A percentile compares a stretch with the other conserved stretches of the same genome.
Conservation (phyloP, 1,139 yeast species). For the Pichia norvegensis region DNA sequence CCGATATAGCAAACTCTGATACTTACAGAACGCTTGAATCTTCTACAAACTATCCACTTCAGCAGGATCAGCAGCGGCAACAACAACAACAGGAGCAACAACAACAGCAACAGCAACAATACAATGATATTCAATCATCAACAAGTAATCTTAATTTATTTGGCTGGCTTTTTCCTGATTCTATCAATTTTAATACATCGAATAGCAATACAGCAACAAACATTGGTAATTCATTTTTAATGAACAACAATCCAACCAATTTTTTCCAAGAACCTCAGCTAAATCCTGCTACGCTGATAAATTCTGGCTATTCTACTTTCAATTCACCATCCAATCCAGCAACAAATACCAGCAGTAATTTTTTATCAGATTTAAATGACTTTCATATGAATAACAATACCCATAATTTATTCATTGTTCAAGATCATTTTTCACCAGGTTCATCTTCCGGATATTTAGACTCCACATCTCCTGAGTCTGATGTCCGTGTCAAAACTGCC, state of each 20-base stretch:
- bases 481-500: neutral
- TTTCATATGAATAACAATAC: constrained; percentile 20
- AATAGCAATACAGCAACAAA: neutral
- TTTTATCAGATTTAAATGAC: constrained; percentile 20
- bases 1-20: neutral
- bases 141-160: constrained; percentile 16
- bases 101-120: neutral
- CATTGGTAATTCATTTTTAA: neutral
- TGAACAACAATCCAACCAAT: neutral
- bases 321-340: neutral
- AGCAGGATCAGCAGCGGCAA: neutral
- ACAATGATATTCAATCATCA: neutral
- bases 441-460: constrained; percentile 11
- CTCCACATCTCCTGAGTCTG: constrained; percentile 3
- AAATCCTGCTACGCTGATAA: neutral
- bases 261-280: neutral
- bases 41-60: neutral
- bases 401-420: constrained; percentile 25
- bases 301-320: neutral
- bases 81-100: neutral
- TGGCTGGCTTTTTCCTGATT: constrained; percentile 25
- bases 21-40: neutral
- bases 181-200: constrained; percentile 2
- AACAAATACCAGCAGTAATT: constrained; percentile 1
- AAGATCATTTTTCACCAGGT: constrained; percentile 23